Base-by-base conservation (phyloP, 1,284 basidiomycete species). In the Ustilago hordei region DNA sequence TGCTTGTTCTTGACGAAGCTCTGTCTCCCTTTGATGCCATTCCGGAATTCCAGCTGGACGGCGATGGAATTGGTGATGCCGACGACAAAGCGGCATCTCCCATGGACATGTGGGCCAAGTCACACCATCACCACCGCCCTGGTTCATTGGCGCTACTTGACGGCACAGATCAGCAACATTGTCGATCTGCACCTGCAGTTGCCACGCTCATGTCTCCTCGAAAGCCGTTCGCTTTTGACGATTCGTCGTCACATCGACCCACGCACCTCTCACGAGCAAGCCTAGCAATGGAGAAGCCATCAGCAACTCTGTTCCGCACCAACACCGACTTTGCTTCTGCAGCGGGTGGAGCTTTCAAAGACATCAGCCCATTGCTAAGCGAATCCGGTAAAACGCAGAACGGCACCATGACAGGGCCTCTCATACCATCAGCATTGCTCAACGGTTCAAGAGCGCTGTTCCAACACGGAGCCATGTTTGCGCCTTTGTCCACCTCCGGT, bases 1-100 rank as follows among this genome's bases (percentile, higher is more conserved):
- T 82, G 43, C 61, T 79, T n/a, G 69, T 78, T 19, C 72, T 82
- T 23, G 79, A 81, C 41, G 80, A 82, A 12, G 70, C 75, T 17
- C 41, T 82, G 17, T 32, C 60, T 17, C 69, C 71, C 36, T 67
- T 81, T 57, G 80, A 78, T 13, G 66, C 67, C n/a, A 65, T 76
- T 19, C 69, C 71, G 7, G 54, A 60, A 4, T 75, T 79, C 43
- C 64, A 65, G 55, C 56, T 74, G 55, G 74, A 78, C 19, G 63
- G 35, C n/a, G 56, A 53, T 12, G 52, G 53, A 38, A 41, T 36
- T 12, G 54, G 53, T 23, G 50, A 38, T 23, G 34, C 45, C 4
- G 54, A 32, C 35, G 31, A 64, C 38, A 64, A 67, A 32, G 55
- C 62, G 23, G 60, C 62, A 6, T 70, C 62, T 38, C 69, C 55